Evolutionary conservation across 1,284 basidiomycete species (phyloP), one percentile per base, ranked within the genome.

Genomic region (Pterula multifida): DNA sequence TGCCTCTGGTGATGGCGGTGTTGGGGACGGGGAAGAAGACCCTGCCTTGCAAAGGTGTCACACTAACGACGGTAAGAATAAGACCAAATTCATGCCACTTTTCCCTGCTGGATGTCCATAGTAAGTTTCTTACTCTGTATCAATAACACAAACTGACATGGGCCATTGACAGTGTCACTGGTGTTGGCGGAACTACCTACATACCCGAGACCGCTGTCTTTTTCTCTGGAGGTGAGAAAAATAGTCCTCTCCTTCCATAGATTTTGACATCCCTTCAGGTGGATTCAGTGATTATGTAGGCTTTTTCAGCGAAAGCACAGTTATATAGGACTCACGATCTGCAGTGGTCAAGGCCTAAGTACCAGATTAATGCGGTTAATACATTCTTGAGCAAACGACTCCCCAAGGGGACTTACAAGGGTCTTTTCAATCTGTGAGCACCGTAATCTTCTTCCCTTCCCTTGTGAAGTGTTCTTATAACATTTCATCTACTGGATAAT

Each of bases 1-100:
- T 60, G 69, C 75, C 19, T 79, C 78, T 19, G 85, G 85, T 12
- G 84, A 88, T 55, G 63, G 62, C n/a, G 85, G 85, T 47, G 85
- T 85, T 3, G 85, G 83, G 13, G 79, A 79, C 55, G 72, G 73
- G 3, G 60, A 75, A 52, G 32, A 68, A 0, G 54, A 78, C 56
- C 73, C 77, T 26, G 64, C 64, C 0, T 72, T 68, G 13, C 72
- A 76, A 48, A 26, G 60, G 36, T 89, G 85, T 62, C 61, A 71
- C 52, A 69, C 73, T 12, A 68, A 69, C 53, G 62, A 66, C 26
- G 62, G 57, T 17, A 60, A 48, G 44, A 62, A 62, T 42, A 57
- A 45, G n/a, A 51, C 50, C 6, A 56, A 47, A 42, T 69, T 70
- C 54, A 48, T 56, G 39, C 53, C 55, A 11, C 9, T 52, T 32